A percentile compares a stretch with the other conserved stretches of the same genome.
Conservation (phyloP, 1,139 yeast genomes). For the Scheffersomyces titani region DNA sequence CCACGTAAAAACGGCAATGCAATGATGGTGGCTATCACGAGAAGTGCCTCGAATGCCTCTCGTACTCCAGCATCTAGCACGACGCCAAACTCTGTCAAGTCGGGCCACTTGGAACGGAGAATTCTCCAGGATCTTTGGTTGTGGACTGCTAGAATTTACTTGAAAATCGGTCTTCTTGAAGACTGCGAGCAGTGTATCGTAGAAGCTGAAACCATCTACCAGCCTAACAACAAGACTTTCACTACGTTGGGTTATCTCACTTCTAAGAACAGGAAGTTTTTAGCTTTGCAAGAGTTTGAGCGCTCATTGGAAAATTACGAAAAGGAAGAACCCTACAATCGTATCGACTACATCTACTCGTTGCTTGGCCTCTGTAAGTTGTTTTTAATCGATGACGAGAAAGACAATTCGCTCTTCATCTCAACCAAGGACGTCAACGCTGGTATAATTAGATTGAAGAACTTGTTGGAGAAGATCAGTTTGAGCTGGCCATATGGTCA, state of each 20-base stretch:
- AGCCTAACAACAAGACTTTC: constrained; percentile 55
- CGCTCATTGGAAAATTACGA: constrained; percentile 53
- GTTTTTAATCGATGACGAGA: constrained; percentile 45
- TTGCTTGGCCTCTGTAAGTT: constrained; percentile 68
- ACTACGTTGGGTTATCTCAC: constrained; percentile 57
- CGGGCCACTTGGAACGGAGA: constrained; percentile 22
- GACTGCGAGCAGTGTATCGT: constrained; percentile 75
- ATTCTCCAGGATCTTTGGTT: constrained; percentile 71
- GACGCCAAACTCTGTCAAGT: not conserved
- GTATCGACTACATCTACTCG: constrained; percentile 52
- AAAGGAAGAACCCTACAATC: constrained; percentile 20
- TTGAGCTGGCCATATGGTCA: constrained; percentile 55
- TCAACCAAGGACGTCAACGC: constrained; percentile 58
- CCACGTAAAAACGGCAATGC: not conserved
- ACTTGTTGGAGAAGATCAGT: constrained; percentile 54
- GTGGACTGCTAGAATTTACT: constrained; percentile 68
- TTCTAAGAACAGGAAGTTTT: constrained; percentile 36
- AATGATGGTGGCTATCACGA: not conserved
- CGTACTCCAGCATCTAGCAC: not conserved
- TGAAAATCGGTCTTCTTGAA: constrained; percentile 51
- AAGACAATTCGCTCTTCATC: constrained; percentile 36
- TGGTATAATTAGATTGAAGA: constrained; percentile 65
- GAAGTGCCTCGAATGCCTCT: not conserved
- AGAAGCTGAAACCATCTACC: constrained; percentile 62
- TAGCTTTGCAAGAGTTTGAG: constrained; percentile 70